Base-by-base conservation (phyloP, 306 rosid genomes). In the Purshia tridentata region DNA sequence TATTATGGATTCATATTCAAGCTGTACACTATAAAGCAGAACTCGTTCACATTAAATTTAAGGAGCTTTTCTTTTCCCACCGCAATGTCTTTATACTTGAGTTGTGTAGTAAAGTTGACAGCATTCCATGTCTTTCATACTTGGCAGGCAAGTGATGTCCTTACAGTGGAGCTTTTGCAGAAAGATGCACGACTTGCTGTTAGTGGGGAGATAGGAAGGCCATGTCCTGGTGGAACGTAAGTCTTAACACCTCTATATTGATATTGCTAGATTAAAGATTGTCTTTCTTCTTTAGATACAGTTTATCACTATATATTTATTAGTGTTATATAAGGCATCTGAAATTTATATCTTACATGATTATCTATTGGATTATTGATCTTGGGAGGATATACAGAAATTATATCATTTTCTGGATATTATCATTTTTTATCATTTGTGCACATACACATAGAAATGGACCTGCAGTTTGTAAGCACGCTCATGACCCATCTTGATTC, bases 111-210 rank as follows among this genome's bases (percentile, higher is more conserved):
- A 44, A n/a, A 49, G 22, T 45, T 66, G 48, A 29, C 13, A 19
- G 66, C 42, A 64, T 57, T 23, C 18, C 44, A 7, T 66, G 73
- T 59, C 35, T 45, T 77, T 87, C 76, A 44, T 54, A 22, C 70
- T 66, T 83, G 63, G 71, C 82, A 93, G 98, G 97, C 97, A 72
- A 93, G 97, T 78, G 98, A 93, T 72, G 96, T 91, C 71, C 98
- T 93, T 70, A 96, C 98, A 9, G 96, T 93, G 39, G 98, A 93
- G 89, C 96, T 93, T 82, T 76, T 93, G 69, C 98, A 91, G 86
- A 93, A 93, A 78, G 97, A 93, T 81, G 93, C 98, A 59, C 86
- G 93, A 63, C 97, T 91, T 64, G 81, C 96, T 72, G 92, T 90
- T 64, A 81, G 78, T 67, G 98, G 98, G 74, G 93, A 89, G 80